Evolutionary conservation across 805 yeast genomes (phyloP).

Genomic region (Starmerella ratchasimensis): DNA sequence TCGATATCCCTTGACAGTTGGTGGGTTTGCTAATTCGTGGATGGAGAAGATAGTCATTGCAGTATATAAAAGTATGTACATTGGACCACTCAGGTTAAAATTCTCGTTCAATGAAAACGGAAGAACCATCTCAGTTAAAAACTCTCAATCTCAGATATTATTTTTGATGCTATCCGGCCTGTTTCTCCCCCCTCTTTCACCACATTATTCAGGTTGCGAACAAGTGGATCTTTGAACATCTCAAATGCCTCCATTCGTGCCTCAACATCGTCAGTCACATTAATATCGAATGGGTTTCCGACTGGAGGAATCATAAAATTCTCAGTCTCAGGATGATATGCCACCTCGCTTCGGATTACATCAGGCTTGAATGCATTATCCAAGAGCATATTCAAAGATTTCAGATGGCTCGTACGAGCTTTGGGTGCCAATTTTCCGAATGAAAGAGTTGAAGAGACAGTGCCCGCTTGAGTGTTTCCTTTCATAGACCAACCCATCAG

Average conservation of each 20-base stretch:
- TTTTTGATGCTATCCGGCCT: constrained; percentile 12
- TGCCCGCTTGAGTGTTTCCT: constrained; percentile 12
- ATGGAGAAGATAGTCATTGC: background rate
- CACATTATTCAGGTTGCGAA: constrained; percentile 5
- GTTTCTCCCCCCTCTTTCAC: constrained; percentile 14
- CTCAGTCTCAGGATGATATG: constrained; percentile 14
- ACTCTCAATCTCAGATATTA: constrained; percentile 2
- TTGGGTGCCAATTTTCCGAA: constrained; percentile 19
- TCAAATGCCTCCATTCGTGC: constrained; percentile 18
- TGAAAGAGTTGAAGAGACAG: constrained; percentile 16
- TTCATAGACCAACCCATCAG: constrained; percentile 53
- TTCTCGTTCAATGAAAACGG: background rate
- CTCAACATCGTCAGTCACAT: constrained; percentile 20
- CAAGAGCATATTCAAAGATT: constrained; percentile 16
- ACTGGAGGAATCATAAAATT: constrained; percentile 13
- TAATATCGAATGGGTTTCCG: constrained; percentile 14
- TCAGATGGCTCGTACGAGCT: constrained; percentile 19
- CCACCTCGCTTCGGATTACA: background rate
- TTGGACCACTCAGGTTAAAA: too few relatives aligned
- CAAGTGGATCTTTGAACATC: constrained; percentile 6
- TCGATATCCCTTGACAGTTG: background rate
- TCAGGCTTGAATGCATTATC: constrained; percentile 13
- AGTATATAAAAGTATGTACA: too few relatives aligned
- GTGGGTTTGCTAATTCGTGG: background rate
- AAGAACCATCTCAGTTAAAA: background rate